A percentile compares a stretch with the other conserved stretches of the same genome.
phyloP scores from a whole-genome alignment of 2,329 filamentous ascomycete genomes.

The Colletotrichum brevisporum region DNA sequence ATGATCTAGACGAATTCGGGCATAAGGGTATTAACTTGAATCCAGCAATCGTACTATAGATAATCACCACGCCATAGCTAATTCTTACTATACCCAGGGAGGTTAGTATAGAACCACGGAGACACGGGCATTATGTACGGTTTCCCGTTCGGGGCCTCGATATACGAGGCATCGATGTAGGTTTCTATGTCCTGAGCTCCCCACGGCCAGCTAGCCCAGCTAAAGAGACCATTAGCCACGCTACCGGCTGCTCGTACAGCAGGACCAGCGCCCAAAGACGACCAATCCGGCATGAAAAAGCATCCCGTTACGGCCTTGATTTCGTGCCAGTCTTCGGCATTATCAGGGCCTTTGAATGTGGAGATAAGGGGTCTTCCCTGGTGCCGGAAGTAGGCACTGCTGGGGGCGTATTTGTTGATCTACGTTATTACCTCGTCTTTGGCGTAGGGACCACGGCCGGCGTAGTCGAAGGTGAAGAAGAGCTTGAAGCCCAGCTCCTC shows the following conservation, averaged over 20 bases:
- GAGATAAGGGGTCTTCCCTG: constrained; percentile 52
- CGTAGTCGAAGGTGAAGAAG: constrained; percentile 32
- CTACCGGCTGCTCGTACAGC: constrained; percentile 38
- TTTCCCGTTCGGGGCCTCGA: constrained; percentile 6
- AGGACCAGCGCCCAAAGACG: constrained; percentile 50
- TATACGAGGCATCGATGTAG: constrained; percentile 41
- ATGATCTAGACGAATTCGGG: constrained; percentile 68
- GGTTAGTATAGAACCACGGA: constrained; percentile 72
- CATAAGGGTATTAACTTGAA: constrained; percentile 58
- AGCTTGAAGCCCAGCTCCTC: constrained; percentile 17
- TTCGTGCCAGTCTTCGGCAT: constrained; percentile 56
- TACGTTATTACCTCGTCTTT: constrained; percentile 5
- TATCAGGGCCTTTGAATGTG: constrained; percentile 59
- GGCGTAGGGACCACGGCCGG: constrained; percentile 11
- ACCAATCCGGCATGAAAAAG: constrained; percentile 62
- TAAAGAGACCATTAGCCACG: constrained; percentile 52
- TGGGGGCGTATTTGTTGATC: constrained; percentile 18
- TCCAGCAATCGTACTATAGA: constrained; percentile 72
- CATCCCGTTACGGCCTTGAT: constrained; percentile 56
- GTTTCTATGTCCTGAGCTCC: constrained; percentile 43
- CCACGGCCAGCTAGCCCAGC: constrained; percentile 53
- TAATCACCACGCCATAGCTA: constrained; percentile 74
- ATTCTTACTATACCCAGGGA: constrained; percentile 69
- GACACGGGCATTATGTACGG: constrained; percentile 67
- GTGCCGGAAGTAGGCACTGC: constrained; percentile 41